Evolutionary conservation across 805 yeast species (phyloP), one percentile per base, ranked within the genome.

Genomic region (Lachancea lanzarotensis): DNA sequence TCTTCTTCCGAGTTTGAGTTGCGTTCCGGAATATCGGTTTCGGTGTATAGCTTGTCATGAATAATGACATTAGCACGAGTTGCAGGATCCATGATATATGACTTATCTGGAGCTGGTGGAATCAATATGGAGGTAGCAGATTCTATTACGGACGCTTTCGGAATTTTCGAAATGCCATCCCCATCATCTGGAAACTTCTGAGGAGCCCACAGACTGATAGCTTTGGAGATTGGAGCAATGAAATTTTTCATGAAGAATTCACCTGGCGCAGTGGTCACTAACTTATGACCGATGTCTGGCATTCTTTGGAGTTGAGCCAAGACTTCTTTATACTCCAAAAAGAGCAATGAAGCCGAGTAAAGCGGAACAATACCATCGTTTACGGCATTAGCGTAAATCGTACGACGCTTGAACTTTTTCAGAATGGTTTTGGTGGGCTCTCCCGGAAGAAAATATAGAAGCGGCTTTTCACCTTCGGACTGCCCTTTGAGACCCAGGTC

Each of bases 311-410:
- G 54, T 26, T 55, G 51, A 25, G 42, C 35, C 13, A 61, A 38
- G 3, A 63, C 50, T 2, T 77, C 85, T 49, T 75, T 75, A 66
- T 81, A 82, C 59, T 85, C 91, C 25, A 85, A 52, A 57, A 75
- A 85, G 20, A 85, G 63, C 42, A 85, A 59, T 0, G 88, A 81
- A 0, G 88, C 74, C 0, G 93, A 82, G 46, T 90, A 71, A 43
- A 85, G 68, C 0, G 95, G 93, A 0, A 85, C 95, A 30, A 85
- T 82, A 2, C 93, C 95, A 64, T 85, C 95, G 59, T 85, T 81
- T 4, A 80, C 63, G 0, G 81, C 80, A 60, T 85, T 85, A 1
- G 91, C 89, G 60, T 85, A 85, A 1, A 83, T 63, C 0, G 91
- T 84, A 55, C 95, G 68, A 44, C 84, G 70, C 42, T 64, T 69